Percentiles rank a stretch among this genome's conserved stretches.
These are phyloP conservation scores for Trametes sanguinea DNA, from an alignment of 768 basidiomycete genomes.

Conservation along the genomic window DNA sequence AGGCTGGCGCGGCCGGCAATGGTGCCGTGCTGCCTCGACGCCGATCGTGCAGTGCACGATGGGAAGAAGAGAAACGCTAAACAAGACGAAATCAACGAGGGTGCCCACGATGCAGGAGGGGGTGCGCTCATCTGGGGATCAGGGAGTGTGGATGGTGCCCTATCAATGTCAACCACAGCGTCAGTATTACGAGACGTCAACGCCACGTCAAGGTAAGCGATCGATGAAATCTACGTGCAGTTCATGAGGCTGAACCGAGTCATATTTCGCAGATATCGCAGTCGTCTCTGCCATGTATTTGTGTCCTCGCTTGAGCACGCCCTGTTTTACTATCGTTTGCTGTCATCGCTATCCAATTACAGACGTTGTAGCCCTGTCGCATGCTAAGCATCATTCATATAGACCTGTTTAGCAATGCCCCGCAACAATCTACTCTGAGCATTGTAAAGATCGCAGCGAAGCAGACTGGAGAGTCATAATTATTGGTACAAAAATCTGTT, in stretches of 20 bases:
- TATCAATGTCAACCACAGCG: constrained; percentile 7
- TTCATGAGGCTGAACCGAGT: background rate
- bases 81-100: background rate
- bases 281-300: constrained; percentile 17
- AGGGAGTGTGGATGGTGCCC: background rate
- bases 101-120: constrained; percentile 1
- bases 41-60: background rate
- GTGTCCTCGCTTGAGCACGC: constrained; percentile 7
- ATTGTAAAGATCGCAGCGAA: too few species aligned
- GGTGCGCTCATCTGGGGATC: background rate
- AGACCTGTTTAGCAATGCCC: too few species aligned
- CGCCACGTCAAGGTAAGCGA: constrained; percentile 15
- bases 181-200: constrained; percentile 17
- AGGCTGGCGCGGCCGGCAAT: background rate
- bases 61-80: background rate
- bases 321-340: constrained; percentile 9
- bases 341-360: constrained; percentile 18
- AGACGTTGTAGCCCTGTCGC: constrained; percentile 9
- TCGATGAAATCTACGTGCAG: background rate
- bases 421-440: too few species aligned
- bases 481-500: too few species aligned
- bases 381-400: background rate
- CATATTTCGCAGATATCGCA: background rate
- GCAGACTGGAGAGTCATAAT: too few species aligned
- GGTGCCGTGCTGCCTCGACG: background rate